Conservation (phyloP, 345 rosid species). For the Rhizophora apiculata region DNA sequence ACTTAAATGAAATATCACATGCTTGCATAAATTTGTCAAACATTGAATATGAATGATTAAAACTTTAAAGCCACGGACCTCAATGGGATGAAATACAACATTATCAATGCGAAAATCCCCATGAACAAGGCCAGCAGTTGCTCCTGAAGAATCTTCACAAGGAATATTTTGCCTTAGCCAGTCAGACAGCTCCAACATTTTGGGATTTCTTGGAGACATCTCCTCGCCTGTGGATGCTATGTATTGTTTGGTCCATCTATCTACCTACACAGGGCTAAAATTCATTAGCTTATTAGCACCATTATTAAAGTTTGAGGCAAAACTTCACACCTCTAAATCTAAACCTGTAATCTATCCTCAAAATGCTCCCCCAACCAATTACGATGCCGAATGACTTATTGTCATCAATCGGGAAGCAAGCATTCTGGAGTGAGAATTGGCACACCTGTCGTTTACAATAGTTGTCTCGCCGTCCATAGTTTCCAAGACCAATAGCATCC, state of each 20-base stretch:
- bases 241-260: slow-evolving; percentile 92
- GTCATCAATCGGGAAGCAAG: not conserved
- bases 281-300: slow-evolving; percentile 9
- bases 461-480: slow-evolving; percentile 70
- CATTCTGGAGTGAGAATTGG: not conserved
- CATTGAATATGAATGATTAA: slow-evolving; percentile 2
- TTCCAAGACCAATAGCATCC: slow-evolving; percentile 74
- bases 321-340: not conserved
- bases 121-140: slow-evolving; percentile 75
- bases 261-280: slow-evolving; percentile 44
- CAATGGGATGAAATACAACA: slow-evolving; percentile 80
- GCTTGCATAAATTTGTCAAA: not conserved
- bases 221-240: slow-evolving; percentile 79
- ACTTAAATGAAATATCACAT: not conserved
- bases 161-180: slow-evolving; percentile 73
- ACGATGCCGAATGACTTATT: not conserved
- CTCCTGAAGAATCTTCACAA: slow-evolving; percentile 67
- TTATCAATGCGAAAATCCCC: slow-evolving; percentile 97
- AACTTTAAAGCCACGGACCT: slow-evolving; percentile 42
- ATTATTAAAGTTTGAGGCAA: not conserved
- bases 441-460: slow-evolving; percentile 84
- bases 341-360: not conserved
- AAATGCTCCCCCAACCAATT: not conserved
- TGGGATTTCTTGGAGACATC: slow-evolving; percentile 65
- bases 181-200: slow-evolving; percentile 69